These are phyloP conservation scores for Moesziomyces parantarcticus DNA, from an alignment of 1,284 basidiomycete genomes.

Conservation along the genomic window DNA sequence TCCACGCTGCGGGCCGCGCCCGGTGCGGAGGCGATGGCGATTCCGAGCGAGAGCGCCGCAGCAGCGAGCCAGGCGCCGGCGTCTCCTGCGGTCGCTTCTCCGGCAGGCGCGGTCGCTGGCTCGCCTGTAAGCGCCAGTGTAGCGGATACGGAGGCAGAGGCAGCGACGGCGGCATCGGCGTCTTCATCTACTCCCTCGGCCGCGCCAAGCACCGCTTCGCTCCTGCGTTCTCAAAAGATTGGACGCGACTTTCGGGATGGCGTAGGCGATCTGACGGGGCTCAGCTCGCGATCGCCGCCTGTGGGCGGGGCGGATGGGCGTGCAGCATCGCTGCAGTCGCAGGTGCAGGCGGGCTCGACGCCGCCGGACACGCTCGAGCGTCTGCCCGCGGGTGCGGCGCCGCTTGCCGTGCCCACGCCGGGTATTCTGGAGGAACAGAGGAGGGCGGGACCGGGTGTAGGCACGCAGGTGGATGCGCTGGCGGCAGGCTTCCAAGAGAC, in stretches of 20 bases:
- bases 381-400: constrained; percentile 42
- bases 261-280: constrained; percentile 44
- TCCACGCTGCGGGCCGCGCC: constrained; percentile 22
- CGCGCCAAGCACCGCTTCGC: constrained; percentile 19
- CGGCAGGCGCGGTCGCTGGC: constrained; percentile 6
- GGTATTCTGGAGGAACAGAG: constrained; percentile 42
- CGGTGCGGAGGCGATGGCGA: neutral
- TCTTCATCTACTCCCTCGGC: constrained; percentile 22
- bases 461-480: constrained; percentile 40
- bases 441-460: constrained; percentile 13
- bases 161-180: constrained; percentile 22
- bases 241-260: constrained; percentile 47
- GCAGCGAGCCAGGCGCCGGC: constrained; percentile 1
- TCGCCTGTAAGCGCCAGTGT: constrained; percentile 8
- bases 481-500: constrained; percentile 30
- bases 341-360: constrained; percentile 22
- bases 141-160: constrained; percentile 19
- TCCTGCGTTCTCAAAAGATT: constrained; percentile 35
- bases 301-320: constrained; percentile 23
- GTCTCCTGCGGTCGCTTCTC: constrained; percentile 1
- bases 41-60: constrained; percentile 1
- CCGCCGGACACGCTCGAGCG: constrained; percentile 25
- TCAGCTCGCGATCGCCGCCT: constrained; percentile 48
- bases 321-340: constrained; percentile 16
- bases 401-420: constrained; percentile 38